phyloP scores from a whole-genome alignment of 805 yeast genomes.

The Sugiyamaella valdiviana region DNA sequence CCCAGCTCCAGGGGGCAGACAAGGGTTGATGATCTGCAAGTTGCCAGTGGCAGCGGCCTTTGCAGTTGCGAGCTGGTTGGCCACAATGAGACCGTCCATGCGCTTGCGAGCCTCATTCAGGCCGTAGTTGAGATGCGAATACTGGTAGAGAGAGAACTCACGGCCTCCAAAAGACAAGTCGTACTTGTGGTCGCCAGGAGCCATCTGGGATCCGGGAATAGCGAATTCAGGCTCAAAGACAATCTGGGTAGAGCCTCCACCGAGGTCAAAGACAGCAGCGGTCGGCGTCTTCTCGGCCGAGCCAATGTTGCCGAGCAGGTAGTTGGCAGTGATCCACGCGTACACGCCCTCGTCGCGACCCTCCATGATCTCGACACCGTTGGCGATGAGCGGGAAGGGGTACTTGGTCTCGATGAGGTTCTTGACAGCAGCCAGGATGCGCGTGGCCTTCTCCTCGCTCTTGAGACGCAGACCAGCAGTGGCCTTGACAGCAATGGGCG shows the following conservation, averaged over 20 bases:
- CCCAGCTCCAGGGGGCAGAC: slow-evolving; percentile 71
- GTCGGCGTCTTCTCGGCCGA: slow-evolving; percentile 66
- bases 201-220: slow-evolving; percentile 46
- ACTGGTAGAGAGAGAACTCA: slow-evolving; percentile 79
- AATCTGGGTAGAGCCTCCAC: slow-evolving; percentile 98
- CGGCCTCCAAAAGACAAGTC: slow-evolving; percentile 74
- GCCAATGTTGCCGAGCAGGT: slow-evolving; percentile 89
- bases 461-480: slow-evolving; percentile 91
- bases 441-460: slow-evolving; percentile 66
- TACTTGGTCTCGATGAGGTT: slow-evolving; percentile 67
- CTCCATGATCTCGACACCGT: slow-evolving; percentile 89
- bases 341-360: slow-evolving; percentile 97
- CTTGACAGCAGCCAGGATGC: slow-evolving; percentile 72
- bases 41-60: slow-evolving; percentile 31
- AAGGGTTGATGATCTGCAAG: slow-evolving; percentile 56
- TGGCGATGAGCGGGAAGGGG: slow-evolving; percentile 87
- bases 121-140: slow-evolving; percentile 93
- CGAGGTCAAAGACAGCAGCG: slow-evolving; percentile 95
- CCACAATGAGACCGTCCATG: slow-evolving; percentile 62
- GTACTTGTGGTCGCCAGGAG: slow-evolving; percentile 85
- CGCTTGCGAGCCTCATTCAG: slow-evolving; percentile 88
- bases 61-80: slow-evolving; percentile 33
- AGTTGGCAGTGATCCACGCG: slow-evolving; percentile 98
- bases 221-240: slow-evolving; percentile 88
- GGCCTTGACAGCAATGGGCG: slow-evolving; percentile 95